Evolutionary conservation across 78 protist genomes (phyloP).

Genomic region (Dictyostelium purpureum): DNA sequence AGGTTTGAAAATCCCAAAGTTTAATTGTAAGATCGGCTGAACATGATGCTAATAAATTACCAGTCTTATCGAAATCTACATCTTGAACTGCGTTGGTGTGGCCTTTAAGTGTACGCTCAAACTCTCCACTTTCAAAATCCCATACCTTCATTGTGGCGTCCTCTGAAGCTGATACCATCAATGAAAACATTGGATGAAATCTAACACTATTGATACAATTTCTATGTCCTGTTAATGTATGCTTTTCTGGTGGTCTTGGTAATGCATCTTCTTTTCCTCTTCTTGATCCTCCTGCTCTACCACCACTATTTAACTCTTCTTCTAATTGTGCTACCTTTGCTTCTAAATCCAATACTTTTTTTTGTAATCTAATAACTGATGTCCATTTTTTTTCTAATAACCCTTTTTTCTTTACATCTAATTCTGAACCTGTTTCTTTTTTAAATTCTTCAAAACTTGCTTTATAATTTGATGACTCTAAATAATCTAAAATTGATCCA

Average conservation of each 20-base stretch:
- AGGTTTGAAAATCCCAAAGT: constrained; percentile 84
- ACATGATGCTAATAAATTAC: constrained; percentile 80
- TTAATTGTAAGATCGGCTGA: constrained; percentile 90
- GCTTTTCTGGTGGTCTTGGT: constrained; percentile 88
- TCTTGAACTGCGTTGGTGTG: constrained; percentile 91
- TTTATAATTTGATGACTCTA: constrained; percentile 57
- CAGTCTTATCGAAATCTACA: constrained; percentile 82
- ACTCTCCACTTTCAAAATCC: constrained; percentile 92
- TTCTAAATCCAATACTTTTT: constrained; percentile 86
- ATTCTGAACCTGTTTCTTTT: constrained; percentile 53
- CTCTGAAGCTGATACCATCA: constrained; percentile 85
- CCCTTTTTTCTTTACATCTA: constrained; percentile 70
- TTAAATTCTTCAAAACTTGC: constrained; percentile 42
- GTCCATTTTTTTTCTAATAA: constrained; percentile 91
- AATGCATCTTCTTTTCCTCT: constrained; percentile 82
- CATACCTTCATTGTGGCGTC: constrained; percentile 91
- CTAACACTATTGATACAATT: constrained; percentile 80
- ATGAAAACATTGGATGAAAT: constrained; percentile 83
- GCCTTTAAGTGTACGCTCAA: constrained; percentile 89
- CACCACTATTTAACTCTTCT: constrained; percentile 77
- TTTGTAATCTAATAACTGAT: constrained; percentile 86
- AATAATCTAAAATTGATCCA: constrained; percentile 78
- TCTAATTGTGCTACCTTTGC: constrained; percentile 74
- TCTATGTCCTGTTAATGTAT: constrained; percentile 83
- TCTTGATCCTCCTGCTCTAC: constrained; percentile 29